Evolutionary conservation across 306 rosid genomes (phyloP), one percentile per base, ranked within the genome.

Genomic region (Acacia acuminata): DNA sequence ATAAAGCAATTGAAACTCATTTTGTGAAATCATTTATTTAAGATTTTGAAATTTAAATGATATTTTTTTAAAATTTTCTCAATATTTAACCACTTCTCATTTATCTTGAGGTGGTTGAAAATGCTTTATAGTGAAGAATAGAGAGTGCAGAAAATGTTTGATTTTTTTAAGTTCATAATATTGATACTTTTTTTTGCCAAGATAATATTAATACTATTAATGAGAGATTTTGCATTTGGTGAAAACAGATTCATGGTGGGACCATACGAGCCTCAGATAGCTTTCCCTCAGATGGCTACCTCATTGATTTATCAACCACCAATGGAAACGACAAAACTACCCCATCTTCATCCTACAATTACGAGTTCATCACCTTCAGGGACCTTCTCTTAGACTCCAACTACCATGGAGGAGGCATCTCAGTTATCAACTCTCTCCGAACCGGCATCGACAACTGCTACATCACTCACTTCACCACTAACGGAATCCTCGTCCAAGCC

Each of bases 231-330:
- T 17, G 11, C 14, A 78, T 81, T 77, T 4, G 61, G 63, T 72
- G 69, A 74, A 60, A 79, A 79, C 92, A 96, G 98, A 92, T 96
- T 24, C 92, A 91, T 24, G 99, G 99, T 32, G 99, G 99, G 90
- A 92, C 91, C 4, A 11, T 96, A 71, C 80, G 85, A 36, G 99
- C 98, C 61, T 89, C 99, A 5, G 82, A 86, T 4, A 77, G 85
- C 81, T 96, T 96, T 73, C 94, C 98, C 53, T 4, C 69, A 0
- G 86, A 91, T 32, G 83, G 89, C 2, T 88, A 87, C 82, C 82
- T 96, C 67, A 92, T 96, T 32, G 97, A 92, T 75, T 70, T 96
- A 56, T 93, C 96, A 15, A 34, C 85, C 8, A 16, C 89, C 8
- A 30, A 65, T 5, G 80, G 25, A 65, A 75, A 34, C 44, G 45